Evolutionary conservation across 257 asterid genomes (phyloP).

Genomic region (Fraxinus quadrangulata): DNA sequence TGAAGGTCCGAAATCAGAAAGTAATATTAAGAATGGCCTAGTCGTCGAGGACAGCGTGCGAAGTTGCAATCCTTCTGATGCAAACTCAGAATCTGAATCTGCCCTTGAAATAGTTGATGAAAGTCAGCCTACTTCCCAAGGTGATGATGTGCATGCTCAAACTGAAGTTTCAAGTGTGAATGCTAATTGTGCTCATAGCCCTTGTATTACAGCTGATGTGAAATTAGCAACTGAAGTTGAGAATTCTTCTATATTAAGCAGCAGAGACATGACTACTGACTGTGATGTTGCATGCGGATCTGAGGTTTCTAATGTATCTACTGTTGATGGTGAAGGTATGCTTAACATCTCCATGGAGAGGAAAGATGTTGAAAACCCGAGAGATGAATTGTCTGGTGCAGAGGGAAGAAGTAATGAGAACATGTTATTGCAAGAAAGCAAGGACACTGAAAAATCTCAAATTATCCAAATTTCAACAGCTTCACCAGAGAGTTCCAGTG

Average conservation of each 20-base stretch:
- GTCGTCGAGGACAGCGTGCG: constrained; percentile 15
- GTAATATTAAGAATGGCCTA: constrained; percentile 19
- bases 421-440: constrained; percentile 30
- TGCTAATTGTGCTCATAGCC: constrained; percentile 26
- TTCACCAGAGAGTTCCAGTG: constrained; percentile 48
- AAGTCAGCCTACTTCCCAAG: constrained; percentile 25
- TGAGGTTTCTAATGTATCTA: constrained; percentile 35
- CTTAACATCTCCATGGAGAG: constrained; percentile 30
- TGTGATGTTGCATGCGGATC: constrained; percentile 31
- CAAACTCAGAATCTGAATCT: constrained; percentile 29
- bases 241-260: constrained; percentile 27
- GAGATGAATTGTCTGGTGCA: constrained; percentile 34
- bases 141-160: constrained; percentile 27
- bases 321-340: constrained; percentile 28
- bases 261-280: constrained; percentile 33
- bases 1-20: constrained; percentile 30
- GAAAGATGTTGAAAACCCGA: constrained; percentile 33
- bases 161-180: constrained; percentile 28
- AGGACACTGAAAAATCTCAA: constrained; percentile 36
- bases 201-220: constrained; percentile 36
- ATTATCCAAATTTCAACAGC: constrained; percentile 30
- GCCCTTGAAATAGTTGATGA: constrained; percentile 20
- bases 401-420: constrained; percentile 24
- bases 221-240: constrained; percentile 39
- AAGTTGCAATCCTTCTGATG: constrained; percentile 8